Base-by-base conservation (phyloP, 2,329 filamentous ascomycete species). In the Chaetomium globosum region DNA sequence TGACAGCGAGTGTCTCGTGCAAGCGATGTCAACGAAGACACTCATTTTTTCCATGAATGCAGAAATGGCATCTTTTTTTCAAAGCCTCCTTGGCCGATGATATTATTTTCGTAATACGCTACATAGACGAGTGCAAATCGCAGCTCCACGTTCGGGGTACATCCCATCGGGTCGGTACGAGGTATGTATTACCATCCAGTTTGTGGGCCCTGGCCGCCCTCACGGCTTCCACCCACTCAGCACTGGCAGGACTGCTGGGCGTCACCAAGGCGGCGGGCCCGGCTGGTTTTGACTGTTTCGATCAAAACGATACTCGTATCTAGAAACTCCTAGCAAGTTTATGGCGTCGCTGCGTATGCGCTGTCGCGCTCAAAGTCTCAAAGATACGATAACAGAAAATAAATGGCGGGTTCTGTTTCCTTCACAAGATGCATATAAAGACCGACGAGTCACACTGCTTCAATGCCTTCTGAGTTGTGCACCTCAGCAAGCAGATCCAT, bases 241-340 rank as follows among this genome's bases (percentile, higher is more conserved):
- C 26, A 26, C 26, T 4, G 26, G 26, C 16, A 43, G 39, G 39
- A 43, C 39, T 43, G 16, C 39, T 43, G 16, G 16, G 39, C 39
- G 13, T 23, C 30, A 43, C 54, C 21, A 16, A 30, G 9, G n/a
- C 3, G 55, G 55, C 55, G 33, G 55, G 21, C 36, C 43, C 46
- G 55, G 33, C 55, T 43, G 39, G 30, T 4, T 26, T 39, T 56
- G 21, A 4, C 8, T 46, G 33, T 57, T 57, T 57, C 55, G 36
- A 46, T 5, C 6, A 30, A 9, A 26, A n/a, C 21, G 30, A 26
- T n/a, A n/a, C 31, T 57, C 55, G 33, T 57, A 57, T 57, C 33
- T 36, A 28, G n/a, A 43, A 19, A 10, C 33, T 54, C 12, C 19
- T 12, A 2, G 19, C n/a, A 12, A 26, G 26, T 26, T 26, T 26